These are phyloP conservation scores for Diaporthe ilicicola DNA, from an alignment of 2,329 filamentous ascomycete genomes.

Conservation along the genomic window DNA sequence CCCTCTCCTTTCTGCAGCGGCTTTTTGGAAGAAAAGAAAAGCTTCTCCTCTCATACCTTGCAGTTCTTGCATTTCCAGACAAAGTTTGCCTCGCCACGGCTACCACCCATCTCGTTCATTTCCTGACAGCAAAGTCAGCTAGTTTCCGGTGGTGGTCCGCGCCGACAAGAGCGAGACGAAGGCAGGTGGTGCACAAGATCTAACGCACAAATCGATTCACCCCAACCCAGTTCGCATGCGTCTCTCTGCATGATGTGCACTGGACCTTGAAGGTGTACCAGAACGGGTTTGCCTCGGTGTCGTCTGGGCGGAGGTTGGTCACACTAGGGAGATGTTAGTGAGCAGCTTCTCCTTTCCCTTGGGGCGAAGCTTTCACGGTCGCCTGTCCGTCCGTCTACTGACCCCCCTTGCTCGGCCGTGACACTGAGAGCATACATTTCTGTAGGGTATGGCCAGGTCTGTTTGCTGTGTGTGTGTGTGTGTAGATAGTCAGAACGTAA, in stretches of 20 bases:
- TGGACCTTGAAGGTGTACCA: constrained; percentile 98
- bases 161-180: not conserved
- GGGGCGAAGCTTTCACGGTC: not conserved
- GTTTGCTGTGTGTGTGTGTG: not conserved
- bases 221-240: constrained; percentile 84
- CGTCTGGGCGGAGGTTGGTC: constrained; percentile 85
- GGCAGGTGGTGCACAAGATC: not conserved
- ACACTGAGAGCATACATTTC: constrained; percentile 72
- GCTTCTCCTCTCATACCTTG: constrained; percentile 68
- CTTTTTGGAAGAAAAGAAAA: too few species aligned
- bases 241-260: constrained; percentile 96
- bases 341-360: not conserved
- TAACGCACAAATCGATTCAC: constrained; percentile 85
- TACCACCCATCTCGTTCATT: constrained; percentile 88
- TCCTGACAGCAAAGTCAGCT: constrained; percentile 64
- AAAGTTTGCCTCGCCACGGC: constrained; percentile 95
- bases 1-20: too few species aligned
- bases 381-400: constrained; percentile 40
- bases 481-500: not conserved
- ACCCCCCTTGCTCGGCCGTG: constrained; percentile 77
- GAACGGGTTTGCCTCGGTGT: constrained; percentile 84
- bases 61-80: constrained; percentile 99
- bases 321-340: constrained; percentile 65
- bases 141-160: not conserved
- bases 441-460: not conserved